Evolutionary conservation across 225 moss, liverwort and hornwort genomes (phyloP).

Genomic region (Bryum argenteum): DNA sequence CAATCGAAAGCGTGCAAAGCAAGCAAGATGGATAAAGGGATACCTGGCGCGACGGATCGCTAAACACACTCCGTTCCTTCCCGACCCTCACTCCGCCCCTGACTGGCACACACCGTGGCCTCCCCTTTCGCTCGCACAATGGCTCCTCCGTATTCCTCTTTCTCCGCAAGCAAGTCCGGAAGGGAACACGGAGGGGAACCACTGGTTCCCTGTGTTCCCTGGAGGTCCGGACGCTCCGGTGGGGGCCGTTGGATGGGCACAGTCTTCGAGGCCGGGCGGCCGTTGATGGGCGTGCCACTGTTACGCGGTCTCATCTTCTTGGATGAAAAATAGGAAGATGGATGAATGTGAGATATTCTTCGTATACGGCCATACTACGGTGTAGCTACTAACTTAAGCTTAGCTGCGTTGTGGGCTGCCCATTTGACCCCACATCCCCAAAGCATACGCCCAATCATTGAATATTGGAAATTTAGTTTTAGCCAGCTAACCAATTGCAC

Average conservation of each 20-base stretch:
- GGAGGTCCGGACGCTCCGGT: background rate
- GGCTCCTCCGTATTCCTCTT: conserved; percentile 35
- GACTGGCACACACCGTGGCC: background rate
- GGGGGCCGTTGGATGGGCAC: conserved; percentile 41
- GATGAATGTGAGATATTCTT: background rate
- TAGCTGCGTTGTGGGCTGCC: background rate
- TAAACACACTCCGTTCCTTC: background rate
- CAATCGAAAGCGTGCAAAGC: conserved; percentile 21
- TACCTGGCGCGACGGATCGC: conserved; percentile 35
- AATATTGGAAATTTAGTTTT: no score
- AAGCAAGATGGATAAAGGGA: background rate
- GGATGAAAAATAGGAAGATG: background rate
- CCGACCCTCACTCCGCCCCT: conserved; percentile 27
- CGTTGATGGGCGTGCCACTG: conserved; percentile 22
- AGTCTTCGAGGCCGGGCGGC: conserved; percentile 6
- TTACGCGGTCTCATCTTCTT: conserved; percentile 27
- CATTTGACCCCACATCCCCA: conserved; percentile 7
- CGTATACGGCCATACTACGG: no score
- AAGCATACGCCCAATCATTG: no score
- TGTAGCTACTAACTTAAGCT: no score
- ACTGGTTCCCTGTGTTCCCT: conserved; percentile 11
- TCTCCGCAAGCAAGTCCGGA: background rate
- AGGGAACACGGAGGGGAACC: background rate
- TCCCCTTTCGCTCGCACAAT: conserved; percentile 20
- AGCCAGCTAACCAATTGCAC: no score